A percentile compares a stretch with the other conserved stretches of the same genome.
Evolutionary conservation across 2,329 filamentous ascomycete species (phyloP).

Genomic region (Diaporthe amygdali): DNA sequence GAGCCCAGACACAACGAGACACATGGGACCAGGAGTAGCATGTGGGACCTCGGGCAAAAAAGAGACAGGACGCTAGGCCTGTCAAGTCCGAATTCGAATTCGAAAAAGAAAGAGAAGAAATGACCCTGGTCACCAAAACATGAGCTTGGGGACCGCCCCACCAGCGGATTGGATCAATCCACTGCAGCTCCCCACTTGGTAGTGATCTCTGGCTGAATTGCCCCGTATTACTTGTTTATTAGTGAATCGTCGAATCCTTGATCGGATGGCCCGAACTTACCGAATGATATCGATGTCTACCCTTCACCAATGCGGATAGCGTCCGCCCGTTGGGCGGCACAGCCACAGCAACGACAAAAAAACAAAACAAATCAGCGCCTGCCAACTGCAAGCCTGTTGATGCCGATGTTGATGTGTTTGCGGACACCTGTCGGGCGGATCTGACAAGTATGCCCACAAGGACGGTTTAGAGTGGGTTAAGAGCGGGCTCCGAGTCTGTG

Average conservation of each 20-base stretch:
- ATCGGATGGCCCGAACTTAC: slow-evolving; percentile 7
- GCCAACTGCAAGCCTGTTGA: neutral
- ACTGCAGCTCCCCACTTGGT: neutral
- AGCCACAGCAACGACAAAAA: neutral
- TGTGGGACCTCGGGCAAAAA: neutral
- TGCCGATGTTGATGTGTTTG: neutral
- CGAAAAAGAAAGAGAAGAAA: neutral
- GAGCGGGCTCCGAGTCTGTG: neutral
- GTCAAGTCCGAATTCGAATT: slow-evolving; percentile 7
- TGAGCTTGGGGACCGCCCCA: neutral
- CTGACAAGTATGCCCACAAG: no score
- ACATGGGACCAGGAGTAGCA: neutral
- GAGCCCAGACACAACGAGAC: neutral
- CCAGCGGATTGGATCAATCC: neutral
- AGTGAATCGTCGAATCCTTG: neutral
- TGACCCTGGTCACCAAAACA: neutral
- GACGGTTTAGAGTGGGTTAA: neutral
- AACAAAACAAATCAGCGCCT: neutral
- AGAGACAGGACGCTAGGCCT: neutral
- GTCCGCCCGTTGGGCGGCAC: neutral
- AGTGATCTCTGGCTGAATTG: neutral
- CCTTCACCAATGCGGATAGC: neutral
- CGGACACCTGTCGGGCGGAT: neutral
- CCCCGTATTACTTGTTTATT: neutral
- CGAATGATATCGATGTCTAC: neutral